Evolutionary conservation across 768 basidiomycete species (phyloP).

Genomic region (Hericium coralloides): DNA sequence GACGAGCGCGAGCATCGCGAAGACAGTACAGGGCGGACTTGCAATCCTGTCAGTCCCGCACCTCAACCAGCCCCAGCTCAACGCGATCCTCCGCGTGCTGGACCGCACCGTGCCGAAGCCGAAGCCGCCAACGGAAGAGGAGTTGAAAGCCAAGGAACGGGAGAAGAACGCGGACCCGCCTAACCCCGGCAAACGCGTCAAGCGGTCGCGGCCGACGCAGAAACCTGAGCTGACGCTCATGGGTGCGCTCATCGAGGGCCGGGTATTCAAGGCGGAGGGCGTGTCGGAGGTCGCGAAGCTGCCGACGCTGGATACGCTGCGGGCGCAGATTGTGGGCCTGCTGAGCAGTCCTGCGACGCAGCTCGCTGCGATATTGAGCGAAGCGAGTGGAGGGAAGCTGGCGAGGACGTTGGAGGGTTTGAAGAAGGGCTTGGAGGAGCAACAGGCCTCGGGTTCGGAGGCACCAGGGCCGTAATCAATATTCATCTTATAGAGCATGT

Average conservation of each 20-base stretch:
- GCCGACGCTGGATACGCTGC: slow-evolving; percentile 68
- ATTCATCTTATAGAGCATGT: no score
- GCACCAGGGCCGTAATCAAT: no score
- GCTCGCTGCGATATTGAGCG: slow-evolving; percentile 59
- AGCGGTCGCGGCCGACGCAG: slow-evolving; percentile 43
- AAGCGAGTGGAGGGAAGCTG: slow-evolving; percentile 60
- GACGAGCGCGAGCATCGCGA: slow-evolving; percentile 43
- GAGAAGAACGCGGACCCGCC: slow-evolving; percentile 50
- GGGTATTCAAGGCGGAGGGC: slow-evolving; percentile 50
- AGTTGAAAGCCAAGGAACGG: slow-evolving; percentile 38
- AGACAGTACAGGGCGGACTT: slow-evolving; percentile 48
- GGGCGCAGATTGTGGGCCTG: slow-evolving; percentile 80
- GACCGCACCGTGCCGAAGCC: slow-evolving; percentile 58
- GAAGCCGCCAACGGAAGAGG: slow-evolving; percentile 40
- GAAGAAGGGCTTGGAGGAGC: slow-evolving; percentile 56
- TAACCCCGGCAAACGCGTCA: slow-evolving; percentile 63
- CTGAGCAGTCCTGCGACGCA: slow-evolving; percentile 68
- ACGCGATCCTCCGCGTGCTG: slow-evolving; percentile 56
- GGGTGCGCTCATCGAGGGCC: slow-evolving; percentile 73
- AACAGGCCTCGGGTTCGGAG: slow-evolving; percentile 10
- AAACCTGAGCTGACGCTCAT: slow-evolving; percentile 64
- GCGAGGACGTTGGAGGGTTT: slow-evolving; percentile 70
- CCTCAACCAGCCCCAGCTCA: slow-evolving; percentile 66
- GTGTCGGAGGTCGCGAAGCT: slow-evolving; percentile 61
- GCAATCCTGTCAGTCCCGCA: slow-evolving; percentile 56